Conservation (phyloP, 345 rosid genomes). For the Eucalyptus sp. region DNA sequence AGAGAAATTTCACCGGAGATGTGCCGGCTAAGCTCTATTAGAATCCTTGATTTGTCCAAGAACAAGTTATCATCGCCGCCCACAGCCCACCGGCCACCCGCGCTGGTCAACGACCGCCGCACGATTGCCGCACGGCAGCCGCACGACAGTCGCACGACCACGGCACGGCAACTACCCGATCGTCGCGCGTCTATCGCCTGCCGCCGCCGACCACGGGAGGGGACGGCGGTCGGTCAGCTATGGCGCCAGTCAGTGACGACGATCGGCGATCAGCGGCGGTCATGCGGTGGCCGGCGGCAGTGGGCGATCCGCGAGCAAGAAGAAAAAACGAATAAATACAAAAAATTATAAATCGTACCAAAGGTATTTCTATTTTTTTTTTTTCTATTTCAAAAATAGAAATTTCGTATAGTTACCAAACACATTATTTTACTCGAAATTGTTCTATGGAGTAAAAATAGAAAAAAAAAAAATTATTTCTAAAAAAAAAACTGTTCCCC, state of each 20-base stretch:
- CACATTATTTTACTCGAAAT: too few species aligned
- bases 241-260: accelerated
- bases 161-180: accelerated
- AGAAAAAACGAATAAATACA: too few species aligned
- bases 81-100: too few species aligned
- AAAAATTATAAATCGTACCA: too few species aligned
- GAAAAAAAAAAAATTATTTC: too few species aligned
- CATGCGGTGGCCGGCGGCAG: accelerated
- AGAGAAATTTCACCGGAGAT: not conserved
- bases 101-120: accelerated
- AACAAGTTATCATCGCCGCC: not conserved
- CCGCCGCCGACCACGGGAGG: too few species aligned
- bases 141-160: accelerated
- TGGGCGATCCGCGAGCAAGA: too few species aligned
- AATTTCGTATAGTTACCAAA: too few species aligned
- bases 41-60: not conserved
- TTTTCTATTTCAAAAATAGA: too few species aligned
- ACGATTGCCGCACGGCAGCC: accelerated
- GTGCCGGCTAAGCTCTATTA: not conserved
- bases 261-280: accelerated
- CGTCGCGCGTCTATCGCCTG: accelerated
- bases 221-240: accelerated
- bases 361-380: too few species aligned
- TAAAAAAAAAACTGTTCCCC: too few species aligned
- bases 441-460: too few species aligned